Evolutionary conservation across 2,329 filamentous ascomycete genomes (phyloP).

Genomic region (Diaporthe amygdali): DNA sequence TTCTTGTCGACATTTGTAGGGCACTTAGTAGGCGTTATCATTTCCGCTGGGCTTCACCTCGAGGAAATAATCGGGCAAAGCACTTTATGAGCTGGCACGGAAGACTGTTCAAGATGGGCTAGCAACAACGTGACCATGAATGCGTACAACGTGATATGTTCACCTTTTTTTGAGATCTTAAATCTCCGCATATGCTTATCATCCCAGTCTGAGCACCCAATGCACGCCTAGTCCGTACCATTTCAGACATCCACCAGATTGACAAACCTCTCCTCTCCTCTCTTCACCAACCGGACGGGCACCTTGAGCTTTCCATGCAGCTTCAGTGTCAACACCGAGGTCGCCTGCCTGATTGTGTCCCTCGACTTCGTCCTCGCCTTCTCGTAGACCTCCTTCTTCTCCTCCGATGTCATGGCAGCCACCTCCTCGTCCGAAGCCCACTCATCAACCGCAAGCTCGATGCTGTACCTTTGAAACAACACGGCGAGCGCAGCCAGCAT

Average conservation of each 20-base stretch:
- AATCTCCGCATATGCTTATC: not conserved
- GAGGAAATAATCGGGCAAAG: not conserved
- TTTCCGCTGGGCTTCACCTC: no score
- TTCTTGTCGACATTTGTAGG: not conserved
- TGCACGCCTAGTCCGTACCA: not conserved
- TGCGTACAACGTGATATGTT: not conserved
- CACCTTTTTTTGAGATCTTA: not conserved
- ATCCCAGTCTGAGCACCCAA: not conserved
- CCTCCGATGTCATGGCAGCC: slow-evolving; percentile 49
- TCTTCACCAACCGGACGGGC: slow-evolving; percentile 70
- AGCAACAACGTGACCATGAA: not conserved
- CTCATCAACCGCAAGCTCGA: slow-evolving; percentile 73
- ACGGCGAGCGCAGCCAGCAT: slow-evolving; percentile 60
- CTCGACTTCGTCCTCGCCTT: slow-evolving; percentile 63
- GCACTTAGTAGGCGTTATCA: no score
- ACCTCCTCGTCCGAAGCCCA: slow-evolving; percentile 62
- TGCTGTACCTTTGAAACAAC: slow-evolving; percentile 63
- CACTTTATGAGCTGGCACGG: not conserved
- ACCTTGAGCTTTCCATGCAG: slow-evolving; percentile 65
- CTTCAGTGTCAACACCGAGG: slow-evolving; percentile 74
- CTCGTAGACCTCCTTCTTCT: slow-evolving; percentile 60
- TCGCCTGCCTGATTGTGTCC: slow-evolving; percentile 58
- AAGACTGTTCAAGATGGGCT: no score
- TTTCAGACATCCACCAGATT: slow-evolving; percentile 36
- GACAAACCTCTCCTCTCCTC: slow-evolving; percentile 73